Evolutionary conservation across 352 stramenopile species (phyloP), one percentile per base, ranked within the genome.

Genomic region (Lagenidium giganteum): DNA sequence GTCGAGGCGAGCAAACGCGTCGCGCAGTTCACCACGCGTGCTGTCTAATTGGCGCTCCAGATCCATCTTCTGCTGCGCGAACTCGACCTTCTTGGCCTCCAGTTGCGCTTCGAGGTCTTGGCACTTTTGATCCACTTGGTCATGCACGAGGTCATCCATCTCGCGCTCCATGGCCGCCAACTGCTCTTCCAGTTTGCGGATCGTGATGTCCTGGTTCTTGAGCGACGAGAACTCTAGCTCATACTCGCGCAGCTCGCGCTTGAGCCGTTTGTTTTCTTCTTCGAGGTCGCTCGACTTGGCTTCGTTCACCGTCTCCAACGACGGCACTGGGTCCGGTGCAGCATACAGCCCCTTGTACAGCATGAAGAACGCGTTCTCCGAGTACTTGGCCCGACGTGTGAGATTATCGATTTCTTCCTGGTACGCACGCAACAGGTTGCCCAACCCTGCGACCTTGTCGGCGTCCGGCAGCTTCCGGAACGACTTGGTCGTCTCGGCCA

Each of bases 141-240:
- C 34, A 21, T 83, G 55, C 9, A 89, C 36, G 2, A 51, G 33
- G 23, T 68, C 53, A 2, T 89, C 79, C 23, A 67, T 64, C 29
- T 79, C 64, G 17, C 68, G 51, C 30, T 90, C 63, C 18, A 95
- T 65, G 24, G 83, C 59, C 25, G 60, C 57, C 41, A 98, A 74
- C 38, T 93, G 75, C 33, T 75, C 74, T 40, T 97, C 85, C 20
- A 98, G 67, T 31, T 93, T 95, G 4, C 87, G 77, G 62, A 98
- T 97, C 17, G 89, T 97, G 49, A 98, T 96, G 44, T 97, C 89
- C 61, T 98, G 89, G 64, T 98, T 97, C 67, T 97, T 96, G 2
- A 98, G 62, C 28, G 59, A 71, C 1, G 77, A 67, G 58, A 97
- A 97, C 51, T 98, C 92, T n/a, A 83, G 67, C 60, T 97, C 83